A percentile compares a stretch with the other conserved stretches of the same genome.
phyloP scores from a whole-genome alignment of 169 alveolate species.

The Babesia sp. region DNA sequence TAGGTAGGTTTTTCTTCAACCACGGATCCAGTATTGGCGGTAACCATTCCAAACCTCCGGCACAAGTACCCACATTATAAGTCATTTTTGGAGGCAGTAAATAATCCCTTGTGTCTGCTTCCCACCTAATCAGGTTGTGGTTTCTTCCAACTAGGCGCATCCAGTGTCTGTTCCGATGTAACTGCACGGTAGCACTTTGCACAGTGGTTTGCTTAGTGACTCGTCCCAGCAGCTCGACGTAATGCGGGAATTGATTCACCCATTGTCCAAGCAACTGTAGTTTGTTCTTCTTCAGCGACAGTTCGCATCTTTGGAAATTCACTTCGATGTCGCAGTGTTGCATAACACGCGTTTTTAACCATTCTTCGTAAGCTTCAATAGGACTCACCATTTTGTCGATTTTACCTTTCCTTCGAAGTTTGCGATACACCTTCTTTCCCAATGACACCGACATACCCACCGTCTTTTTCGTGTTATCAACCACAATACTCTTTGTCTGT shows the following conservation, averaged over 20 bases:
- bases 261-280: constrained; percentile 65
- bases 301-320: constrained; percentile 65
- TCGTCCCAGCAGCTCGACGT: constrained; percentile 51
- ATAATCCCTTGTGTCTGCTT: constrained; percentile 42
- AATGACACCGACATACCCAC: constrained; percentile 34
- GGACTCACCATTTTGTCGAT: constrained; percentile 46
- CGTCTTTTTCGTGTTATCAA: constrained; percentile 51
- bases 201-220: constrained; percentile 43
- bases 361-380: constrained; percentile 55
- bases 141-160: constrained; percentile 59
- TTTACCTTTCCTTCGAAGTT: constrained; percentile 37
- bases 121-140: constrained; percentile 59
- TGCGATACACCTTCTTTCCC: constrained; percentile 59
- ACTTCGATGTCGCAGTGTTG: constrained; percentile 65
- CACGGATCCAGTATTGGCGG: constrained; percentile 61
- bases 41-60: constrained; percentile 61
- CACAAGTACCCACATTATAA: constrained; percentile 10
- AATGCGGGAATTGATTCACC: constrained; percentile 64
- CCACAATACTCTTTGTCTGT: constrained; percentile 50
- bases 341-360: constrained; percentile 63
- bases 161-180: constrained; percentile 63
- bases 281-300: constrained; percentile 51
- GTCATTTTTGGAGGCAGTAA: constrained; percentile 35
- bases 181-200: constrained; percentile 56
- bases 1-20: constrained; percentile 55